Conservation (phyloP, 345 rosid species). For the Aquilaria yunnanensis region DNA sequence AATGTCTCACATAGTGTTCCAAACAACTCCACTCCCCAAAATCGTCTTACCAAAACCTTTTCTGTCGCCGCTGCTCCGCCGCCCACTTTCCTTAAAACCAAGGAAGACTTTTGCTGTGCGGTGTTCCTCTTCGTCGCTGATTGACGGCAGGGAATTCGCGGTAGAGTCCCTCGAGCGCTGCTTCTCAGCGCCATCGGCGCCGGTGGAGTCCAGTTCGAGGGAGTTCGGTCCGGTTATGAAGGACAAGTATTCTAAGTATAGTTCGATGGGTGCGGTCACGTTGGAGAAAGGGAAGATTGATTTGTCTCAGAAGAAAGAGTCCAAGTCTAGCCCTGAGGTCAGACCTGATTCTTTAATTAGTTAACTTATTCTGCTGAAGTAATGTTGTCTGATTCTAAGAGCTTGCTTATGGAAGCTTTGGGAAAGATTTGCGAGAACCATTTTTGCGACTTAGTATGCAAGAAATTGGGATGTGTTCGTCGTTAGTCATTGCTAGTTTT, state of each 20-base stretch:
- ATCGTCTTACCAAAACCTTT: constrained; percentile 26
- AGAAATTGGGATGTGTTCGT: too few relatives aligned
- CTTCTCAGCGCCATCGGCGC: constrained; percentile 32
- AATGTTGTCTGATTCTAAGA: too few relatives aligned
- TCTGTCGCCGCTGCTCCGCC: constrained; percentile 18
- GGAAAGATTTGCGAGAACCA: too few relatives aligned
- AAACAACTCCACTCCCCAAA: constrained; percentile 33
- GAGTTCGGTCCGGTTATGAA: constrained; percentile 73
- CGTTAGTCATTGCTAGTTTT: too few relatives aligned
- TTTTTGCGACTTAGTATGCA: too few relatives aligned
- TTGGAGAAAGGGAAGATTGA: constrained; percentile 89
- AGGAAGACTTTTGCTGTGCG: constrained; percentile 28
- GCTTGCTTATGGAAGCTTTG: too few relatives aligned
- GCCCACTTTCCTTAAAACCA: constrained; percentile 21
- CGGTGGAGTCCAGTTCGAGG: constrained; percentile 21
- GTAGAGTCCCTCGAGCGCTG: constrained; percentile 55
- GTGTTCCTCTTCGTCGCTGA: constrained; percentile 27
- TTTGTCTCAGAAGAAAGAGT: constrained; percentile 51
- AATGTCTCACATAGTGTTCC: constrained; percentile 44
- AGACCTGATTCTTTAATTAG: neutral
- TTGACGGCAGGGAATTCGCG: constrained; percentile 36
- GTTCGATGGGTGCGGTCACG: constrained; percentile 75
- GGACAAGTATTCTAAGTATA: constrained; percentile 34
- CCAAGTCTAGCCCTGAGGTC: constrained; percentile 76
- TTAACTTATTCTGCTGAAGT: neutral